Percentiles rank a stretch among this genome's conserved stretches.
Conservation (phyloP, 2,329 filamentous ascomycete genomes). For the Cercospora zeae-maydis region DNA sequence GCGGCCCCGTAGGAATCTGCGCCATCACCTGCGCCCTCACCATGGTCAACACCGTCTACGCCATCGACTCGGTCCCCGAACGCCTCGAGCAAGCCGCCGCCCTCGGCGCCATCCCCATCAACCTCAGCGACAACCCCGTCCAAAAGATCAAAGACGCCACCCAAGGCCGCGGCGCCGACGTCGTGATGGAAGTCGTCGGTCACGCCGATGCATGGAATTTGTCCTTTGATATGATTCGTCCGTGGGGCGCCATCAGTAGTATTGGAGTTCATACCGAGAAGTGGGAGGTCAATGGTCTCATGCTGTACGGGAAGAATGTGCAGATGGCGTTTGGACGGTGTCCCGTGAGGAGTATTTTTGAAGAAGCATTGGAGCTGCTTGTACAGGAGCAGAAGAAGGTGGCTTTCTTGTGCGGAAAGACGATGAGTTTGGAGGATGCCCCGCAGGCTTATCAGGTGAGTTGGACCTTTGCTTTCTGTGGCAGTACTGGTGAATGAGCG, state of each 20-base stretch:
- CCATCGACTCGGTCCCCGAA: constrained; percentile 59
- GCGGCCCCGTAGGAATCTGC: constrained; percentile 76
- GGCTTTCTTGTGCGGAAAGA: constrained; percentile 53
- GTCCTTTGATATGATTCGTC: constrained; percentile 48
- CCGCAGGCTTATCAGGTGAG: constrained; percentile 48
- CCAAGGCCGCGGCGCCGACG: constrained; percentile 77
- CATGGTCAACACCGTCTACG: constrained; percentile 35
- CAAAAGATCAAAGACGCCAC: constrained; percentile 70
- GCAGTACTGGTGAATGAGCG: neutral
- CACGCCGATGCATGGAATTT: constrained; percentile 48
- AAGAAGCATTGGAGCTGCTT: constrained; percentile 45
- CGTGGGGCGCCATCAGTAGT: constrained; percentile 48
- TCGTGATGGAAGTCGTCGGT: constrained; percentile 61
- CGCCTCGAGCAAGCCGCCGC: constrained; percentile 68
- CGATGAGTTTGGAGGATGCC: constrained; percentile 50
- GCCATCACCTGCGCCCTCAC: constrained; percentile 46
- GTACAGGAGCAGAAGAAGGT: constrained; percentile 50
- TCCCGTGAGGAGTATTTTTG: constrained; percentile 50
- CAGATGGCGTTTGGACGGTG: constrained; percentile 50
- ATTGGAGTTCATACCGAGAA: constrained; percentile 47
- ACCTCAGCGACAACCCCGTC: constrained; percentile 57
- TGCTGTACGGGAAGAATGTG: constrained; percentile 51
- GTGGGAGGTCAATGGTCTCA: constrained; percentile 48
- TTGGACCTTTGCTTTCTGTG: neutral
- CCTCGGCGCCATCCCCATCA: constrained; percentile 78